Base-by-base conservation (phyloP, 768 basidiomycete genomes). In the Tricholoma flavovirens region DNA sequence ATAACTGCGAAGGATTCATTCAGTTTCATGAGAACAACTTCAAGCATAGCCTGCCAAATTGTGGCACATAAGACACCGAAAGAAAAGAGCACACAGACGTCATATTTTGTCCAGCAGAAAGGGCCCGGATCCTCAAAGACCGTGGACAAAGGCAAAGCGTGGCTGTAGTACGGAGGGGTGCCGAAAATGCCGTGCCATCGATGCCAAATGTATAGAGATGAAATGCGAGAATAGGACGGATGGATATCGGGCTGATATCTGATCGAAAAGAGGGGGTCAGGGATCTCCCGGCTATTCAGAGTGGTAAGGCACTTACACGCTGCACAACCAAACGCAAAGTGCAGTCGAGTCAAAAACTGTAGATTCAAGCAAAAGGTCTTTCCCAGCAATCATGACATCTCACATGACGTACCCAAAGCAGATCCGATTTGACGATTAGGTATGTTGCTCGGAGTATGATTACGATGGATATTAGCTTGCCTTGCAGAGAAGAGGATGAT, bases 251-350 rank as follows among this genome's bases (percentile, higher is more conserved):
- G 17, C 19, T 51, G 32, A 51, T 22, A 40, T 35, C 52, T 35
- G 45, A 22, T 54, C 26, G 15, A 8, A 49, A 53, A 55, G 56
- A 56, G 54, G 59, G 56, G 62, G 53, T 22, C n/a, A 29, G n/a
- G 36, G 5, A 50, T 29, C 32, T 54, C 40, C 17, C 21, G 24
- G 22, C 24, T 29, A 29, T 14, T 15, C 24, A n/a, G 26, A 21
- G 46, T 29, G 26, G 43, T 24, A 24, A 45, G 22, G 26, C 26
- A 48, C 46, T 29, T 48, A 29, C 46, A 29, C 26, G 15, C 26
- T 48, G 8, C 14, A n/a, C 14, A n/a, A n/a, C 12, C 8, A 9
- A 11, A 29, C 26, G n/a, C 14, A 26, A 12, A 26, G n/a, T 17
- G 9, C n/a, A 9, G n/a, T 7, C 26, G 29, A n/a, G 46, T 17